Percentiles rank a stretch among this genome's conserved stretches.
Conservation (phyloP, 768 basidiomycete genomes). For the Gloeophyllum trabeum region DNA sequence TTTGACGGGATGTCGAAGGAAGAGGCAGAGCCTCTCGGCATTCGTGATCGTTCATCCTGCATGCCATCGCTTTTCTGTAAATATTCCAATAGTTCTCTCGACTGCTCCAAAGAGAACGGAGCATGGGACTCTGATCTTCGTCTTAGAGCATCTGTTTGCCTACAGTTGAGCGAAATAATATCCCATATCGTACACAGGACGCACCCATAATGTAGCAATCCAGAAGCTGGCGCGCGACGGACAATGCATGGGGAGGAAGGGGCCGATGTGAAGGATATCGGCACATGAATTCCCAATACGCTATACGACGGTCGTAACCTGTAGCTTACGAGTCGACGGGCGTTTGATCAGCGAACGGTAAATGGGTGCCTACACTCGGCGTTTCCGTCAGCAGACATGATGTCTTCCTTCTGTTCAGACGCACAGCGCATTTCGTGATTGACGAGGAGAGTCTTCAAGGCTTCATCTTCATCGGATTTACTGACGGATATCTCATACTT, state of each 20-base stretch:
- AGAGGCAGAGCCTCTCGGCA: background rate
- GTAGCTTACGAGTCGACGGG: background rate
- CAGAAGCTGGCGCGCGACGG: slow-evolving; percentile 1
- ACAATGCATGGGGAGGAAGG: background rate
- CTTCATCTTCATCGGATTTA: background rate
- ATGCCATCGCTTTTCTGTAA: background rate
- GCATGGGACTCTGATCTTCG: slow-evolving; percentile 1
- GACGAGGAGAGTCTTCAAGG: background rate
- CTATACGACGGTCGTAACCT: too few relatives aligned
- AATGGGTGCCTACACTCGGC: background rate
- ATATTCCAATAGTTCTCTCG: slow-evolving; percentile 4
- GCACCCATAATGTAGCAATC: slow-evolving; percentile 4
- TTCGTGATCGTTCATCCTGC: too few relatives aligned
- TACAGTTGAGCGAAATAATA: background rate
- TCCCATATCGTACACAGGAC: background rate
- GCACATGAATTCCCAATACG: background rate
- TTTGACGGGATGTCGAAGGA: background rate
- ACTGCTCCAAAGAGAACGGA: slow-evolving; percentile 4
- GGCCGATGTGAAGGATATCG: background rate
- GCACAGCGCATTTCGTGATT: background rate
- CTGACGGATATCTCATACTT: too few relatives aligned
- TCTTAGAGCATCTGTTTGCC: background rate
- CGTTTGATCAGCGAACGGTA: background rate
- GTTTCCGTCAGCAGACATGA: background rate
- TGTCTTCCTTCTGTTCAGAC: background rate